phyloP scores from a whole-genome alignment of 2,329 filamentous ascomycete genomes.

The Arthrobotrys iridis region DNA sequence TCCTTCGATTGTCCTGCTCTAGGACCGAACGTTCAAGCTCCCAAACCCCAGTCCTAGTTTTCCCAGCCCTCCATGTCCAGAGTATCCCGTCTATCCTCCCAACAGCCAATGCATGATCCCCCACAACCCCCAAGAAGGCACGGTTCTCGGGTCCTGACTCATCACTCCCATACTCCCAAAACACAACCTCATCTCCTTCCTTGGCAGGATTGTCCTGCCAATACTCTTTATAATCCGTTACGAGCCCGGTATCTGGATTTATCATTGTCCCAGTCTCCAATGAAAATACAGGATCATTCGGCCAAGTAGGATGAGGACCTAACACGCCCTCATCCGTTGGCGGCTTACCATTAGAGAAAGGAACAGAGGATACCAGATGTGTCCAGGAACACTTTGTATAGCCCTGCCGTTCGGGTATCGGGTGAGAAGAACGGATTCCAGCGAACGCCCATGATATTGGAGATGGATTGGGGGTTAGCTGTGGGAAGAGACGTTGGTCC shows the following conservation, averaged over 20 bases:
- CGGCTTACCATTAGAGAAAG: slow-evolving; percentile 37
- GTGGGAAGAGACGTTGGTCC: slow-evolving; percentile 37
- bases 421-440: slow-evolving; percentile 16
- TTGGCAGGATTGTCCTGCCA: slow-evolving; percentile 59
- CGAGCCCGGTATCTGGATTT: slow-evolving; percentile 58
- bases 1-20: background rate
- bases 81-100: slow-evolving; percentile 17
- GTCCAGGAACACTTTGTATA: slow-evolving; percentile 37
- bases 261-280: slow-evolving; percentile 59
- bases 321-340: slow-evolving; percentile 59
- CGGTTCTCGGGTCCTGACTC: slow-evolving; percentile 46
- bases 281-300: slow-evolving; percentile 53
- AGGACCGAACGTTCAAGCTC: slow-evolving; percentile 5
- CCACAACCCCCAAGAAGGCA: slow-evolving; percentile 29
- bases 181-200: slow-evolving; percentile 18
- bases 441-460: slow-evolving; percentile 43
- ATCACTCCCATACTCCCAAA: slow-evolving; percentile 43
- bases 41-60: slow-evolving; percentile 4
- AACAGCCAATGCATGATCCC: slow-evolving; percentile 19
- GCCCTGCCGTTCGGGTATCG: slow-evolving; percentile 10
- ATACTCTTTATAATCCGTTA: slow-evolving; percentile 59
- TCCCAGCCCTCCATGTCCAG: slow-evolving; percentile 46
- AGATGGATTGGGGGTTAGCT: background rate
- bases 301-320: slow-evolving; percentile 56
- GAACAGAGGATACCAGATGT: slow-evolving; percentile 43